These are phyloP conservation scores for Vaccinium corymbosum DNA, from an alignment of 148 eudicot species.

Conservation along the genomic window DNA sequence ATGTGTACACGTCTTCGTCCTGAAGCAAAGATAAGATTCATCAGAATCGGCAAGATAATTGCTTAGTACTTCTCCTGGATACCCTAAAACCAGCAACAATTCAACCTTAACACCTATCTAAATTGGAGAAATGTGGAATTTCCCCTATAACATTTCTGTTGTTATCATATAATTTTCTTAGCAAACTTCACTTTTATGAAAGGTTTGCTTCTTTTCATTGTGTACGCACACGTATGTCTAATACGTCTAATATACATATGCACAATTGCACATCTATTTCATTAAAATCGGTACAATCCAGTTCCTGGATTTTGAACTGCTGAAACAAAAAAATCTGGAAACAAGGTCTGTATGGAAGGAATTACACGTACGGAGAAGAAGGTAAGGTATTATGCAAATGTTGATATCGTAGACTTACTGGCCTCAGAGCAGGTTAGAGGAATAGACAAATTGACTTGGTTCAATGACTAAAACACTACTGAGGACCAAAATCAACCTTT, in stretches of 20 bases:
- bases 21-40: conserved; percentile 18
- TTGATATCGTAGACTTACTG: not conserved
- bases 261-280: not conserved
- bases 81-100: not conserved
- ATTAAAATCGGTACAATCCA: not conserved
- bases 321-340: not conserved
- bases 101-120: not conserved
- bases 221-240: not conserved
- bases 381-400: not conserved
- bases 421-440: not conserved
- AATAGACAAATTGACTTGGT: not conserved
- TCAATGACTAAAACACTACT: not conserved
- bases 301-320: not conserved
- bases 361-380: not conserved
- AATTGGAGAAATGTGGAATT: not conserved
- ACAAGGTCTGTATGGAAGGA: not conserved
- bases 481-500: not conserved
- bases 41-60: not conserved
- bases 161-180: not conserved
- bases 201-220: not conserved
- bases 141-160: not conserved
- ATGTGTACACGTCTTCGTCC: conserved; percentile 94
- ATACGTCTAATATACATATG: not conserved
- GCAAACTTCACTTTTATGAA: not conserved
- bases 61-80: not conserved